Evolutionary conservation across 148 eudicot species (phyloP).

Genomic region (Fagopyrum homotropicum): DNA sequence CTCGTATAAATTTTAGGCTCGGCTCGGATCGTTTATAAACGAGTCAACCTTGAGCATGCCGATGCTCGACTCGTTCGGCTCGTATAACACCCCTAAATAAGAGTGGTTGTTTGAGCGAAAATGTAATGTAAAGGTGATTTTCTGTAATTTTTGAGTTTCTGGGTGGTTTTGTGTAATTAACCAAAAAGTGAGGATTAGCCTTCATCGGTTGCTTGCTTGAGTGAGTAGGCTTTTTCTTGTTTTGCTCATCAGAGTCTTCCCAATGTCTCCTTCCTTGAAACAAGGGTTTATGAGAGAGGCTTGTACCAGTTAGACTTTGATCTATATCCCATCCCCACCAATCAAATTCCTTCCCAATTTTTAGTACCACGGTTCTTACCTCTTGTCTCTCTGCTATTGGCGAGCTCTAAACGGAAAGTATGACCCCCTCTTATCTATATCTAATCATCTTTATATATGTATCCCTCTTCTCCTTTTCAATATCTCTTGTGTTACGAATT

Average conservation of each 20-base stretch:
- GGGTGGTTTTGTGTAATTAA: no score
- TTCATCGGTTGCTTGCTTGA: not conserved
- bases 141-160: no score
- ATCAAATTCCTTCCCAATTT: not conserved
- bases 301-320: not conserved
- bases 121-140: no score
- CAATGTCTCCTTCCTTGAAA: constrained; percentile 12
- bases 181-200: no score
- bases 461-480: not conserved
- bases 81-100: no score
- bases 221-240: constrained; percentile 5
- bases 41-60: no score
- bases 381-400: not conserved
- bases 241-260: not conserved
- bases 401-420: not conserved
- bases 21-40: no score
- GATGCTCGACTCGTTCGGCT: no score
- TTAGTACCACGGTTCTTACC: not conserved
- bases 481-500: not conserved
- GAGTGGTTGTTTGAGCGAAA: no score
- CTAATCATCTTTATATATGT: not conserved
- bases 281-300: constrained; percentile 5
- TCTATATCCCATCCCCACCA: not conserved
- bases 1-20: no score
- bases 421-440: not conserved